Percentiles rank a stretch among this genome's conserved stretches.
Conservation (phyloP, 495 filamentous ascomycete genomes). For the Beverwykella pulmonaria region DNA sequence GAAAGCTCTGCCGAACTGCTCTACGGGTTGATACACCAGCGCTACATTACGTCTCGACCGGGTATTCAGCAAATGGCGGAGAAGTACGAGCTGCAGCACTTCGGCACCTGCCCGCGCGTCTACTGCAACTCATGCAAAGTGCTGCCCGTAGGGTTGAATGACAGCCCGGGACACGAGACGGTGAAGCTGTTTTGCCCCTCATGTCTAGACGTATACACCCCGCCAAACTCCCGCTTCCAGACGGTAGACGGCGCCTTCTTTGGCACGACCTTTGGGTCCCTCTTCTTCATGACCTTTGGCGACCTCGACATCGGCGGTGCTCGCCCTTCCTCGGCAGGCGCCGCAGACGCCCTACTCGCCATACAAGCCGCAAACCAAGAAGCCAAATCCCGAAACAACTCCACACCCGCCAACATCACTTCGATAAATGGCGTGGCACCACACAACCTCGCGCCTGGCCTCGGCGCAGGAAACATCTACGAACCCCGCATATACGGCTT, state of each 20-base stretch:
- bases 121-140: conserved; percentile 85
- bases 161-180: conserved; percentile 94
- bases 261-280: conserved; percentile 88
- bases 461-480: conserved; percentile 83
- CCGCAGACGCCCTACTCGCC: conserved; percentile 31
- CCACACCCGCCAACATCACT: conserved; percentile 51
- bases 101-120: conserved; percentile 88
- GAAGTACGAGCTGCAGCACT: conserved; percentile 95
- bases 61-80: conserved; percentile 99
- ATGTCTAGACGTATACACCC: conserved; percentile 95
- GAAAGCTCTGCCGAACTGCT: conserved; percentile 96
- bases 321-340: conserved; percentile 13
- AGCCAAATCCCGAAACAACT: conserved; percentile 31
- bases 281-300: conserved; percentile 98
- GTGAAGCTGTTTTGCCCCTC: conserved; percentile 98
- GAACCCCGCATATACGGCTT: conserved; percentile 97
- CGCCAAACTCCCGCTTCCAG: conserved; percentile 95
- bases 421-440: conserved; percentile 83
- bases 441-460: conserved; percentile 80
- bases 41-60: conserved; percentile 95
- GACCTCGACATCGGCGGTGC: conserved; percentile 72
- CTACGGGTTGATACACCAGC: conserved; percentile 96
- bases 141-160: conserved; percentile 87
- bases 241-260: conserved; percentile 99
- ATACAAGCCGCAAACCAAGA: conserved; percentile 30